Conservation (phyloP, 345 rosid species). For the Eutrema japonicum region DNA sequence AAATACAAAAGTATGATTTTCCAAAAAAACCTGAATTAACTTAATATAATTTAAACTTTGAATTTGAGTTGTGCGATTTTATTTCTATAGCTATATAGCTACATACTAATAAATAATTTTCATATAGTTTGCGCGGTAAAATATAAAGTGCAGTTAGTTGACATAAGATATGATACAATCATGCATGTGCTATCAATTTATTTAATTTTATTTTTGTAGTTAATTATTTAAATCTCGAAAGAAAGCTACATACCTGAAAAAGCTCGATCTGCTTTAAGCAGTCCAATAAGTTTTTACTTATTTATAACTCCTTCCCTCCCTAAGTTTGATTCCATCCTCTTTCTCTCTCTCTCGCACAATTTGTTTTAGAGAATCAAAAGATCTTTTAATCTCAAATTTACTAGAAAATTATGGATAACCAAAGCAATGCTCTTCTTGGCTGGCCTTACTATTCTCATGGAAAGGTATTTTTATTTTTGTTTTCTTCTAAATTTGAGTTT, state of each 20-base stretch:
- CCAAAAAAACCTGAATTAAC: no score
- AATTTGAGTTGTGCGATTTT: no score
- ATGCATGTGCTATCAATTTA: conserved; percentile 43
- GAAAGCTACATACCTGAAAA: conserved; percentile 41
- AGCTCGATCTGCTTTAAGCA: conserved; percentile 39
- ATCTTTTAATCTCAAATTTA: conserved; percentile 5
- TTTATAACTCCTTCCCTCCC: conserved; percentile 40
- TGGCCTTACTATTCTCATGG: conserved; percentile 74
- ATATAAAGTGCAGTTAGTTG: conserved; percentile 38
- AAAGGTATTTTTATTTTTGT: conserved; percentile 57
- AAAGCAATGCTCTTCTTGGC: conserved; percentile 57
- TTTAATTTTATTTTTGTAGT: background rate
- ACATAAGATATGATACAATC: conserved; percentile 41
- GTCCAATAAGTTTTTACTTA: conserved; percentile 16
- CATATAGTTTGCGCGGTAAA: conserved; percentile 25
- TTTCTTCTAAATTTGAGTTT: conserved; percentile 16
- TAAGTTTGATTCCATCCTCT: conserved; percentile 5
- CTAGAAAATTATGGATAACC: conserved; percentile 61
- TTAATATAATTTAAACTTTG: no score
- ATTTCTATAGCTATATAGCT: no score
- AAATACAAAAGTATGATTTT: no score
- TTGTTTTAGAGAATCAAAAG: conserved; percentile 16
- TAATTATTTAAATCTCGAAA: conserved; percentile 41
- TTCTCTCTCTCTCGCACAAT: conserved; percentile 8
- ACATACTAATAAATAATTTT: background rate